These are phyloP conservation scores for Fusarium metavorans DNA, from an alignment of 2,329 filamentous ascomycete species.

Conservation along the genomic window DNA sequence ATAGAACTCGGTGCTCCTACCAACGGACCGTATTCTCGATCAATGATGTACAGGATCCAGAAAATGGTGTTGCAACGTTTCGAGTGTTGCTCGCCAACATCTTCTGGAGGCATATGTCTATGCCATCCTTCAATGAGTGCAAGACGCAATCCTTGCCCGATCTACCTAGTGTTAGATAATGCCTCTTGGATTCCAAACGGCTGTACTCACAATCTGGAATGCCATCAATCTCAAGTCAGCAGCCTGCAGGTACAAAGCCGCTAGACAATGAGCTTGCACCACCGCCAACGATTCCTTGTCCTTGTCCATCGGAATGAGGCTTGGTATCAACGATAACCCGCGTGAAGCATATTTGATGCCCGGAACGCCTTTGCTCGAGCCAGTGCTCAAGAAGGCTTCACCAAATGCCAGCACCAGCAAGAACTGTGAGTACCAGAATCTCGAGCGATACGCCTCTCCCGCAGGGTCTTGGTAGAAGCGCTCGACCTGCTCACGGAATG, in stretches of 20 bases:
- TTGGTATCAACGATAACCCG: constrained; percentile 10
- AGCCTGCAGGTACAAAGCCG: not conserved
- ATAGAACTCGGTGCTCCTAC: constrained; percentile 14
- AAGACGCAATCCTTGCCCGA: constrained; percentile 9
- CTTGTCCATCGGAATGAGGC: not conserved
- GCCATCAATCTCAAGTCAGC: not conserved
- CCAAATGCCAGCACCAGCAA: constrained; percentile 4
- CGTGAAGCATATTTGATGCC: constrained; percentile 6
- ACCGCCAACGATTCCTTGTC: not conserved
- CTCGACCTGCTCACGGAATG: not conserved
- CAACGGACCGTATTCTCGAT: constrained; percentile 11
- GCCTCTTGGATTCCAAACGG: too few species aligned
- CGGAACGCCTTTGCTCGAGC: not conserved
- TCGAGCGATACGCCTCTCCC: not conserved
- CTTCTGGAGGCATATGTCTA: constrained; percentile 13
- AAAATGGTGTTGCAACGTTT: constrained; percentile 13
- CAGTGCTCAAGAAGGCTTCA: not conserved
- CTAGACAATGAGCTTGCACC: not conserved
- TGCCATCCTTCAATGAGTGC: constrained; percentile 14
- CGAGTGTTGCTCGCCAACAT: constrained; percentile 1
- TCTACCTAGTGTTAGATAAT: not conserved
- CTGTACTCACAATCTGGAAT: not conserved
- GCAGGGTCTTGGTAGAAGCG: constrained; percentile 13
- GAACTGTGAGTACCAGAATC: constrained; percentile 14
- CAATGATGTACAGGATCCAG: constrained; percentile 15